Evolutionary conservation across 257 asterid species (phyloP).

Genomic region (Solanum virginianum): DNA sequence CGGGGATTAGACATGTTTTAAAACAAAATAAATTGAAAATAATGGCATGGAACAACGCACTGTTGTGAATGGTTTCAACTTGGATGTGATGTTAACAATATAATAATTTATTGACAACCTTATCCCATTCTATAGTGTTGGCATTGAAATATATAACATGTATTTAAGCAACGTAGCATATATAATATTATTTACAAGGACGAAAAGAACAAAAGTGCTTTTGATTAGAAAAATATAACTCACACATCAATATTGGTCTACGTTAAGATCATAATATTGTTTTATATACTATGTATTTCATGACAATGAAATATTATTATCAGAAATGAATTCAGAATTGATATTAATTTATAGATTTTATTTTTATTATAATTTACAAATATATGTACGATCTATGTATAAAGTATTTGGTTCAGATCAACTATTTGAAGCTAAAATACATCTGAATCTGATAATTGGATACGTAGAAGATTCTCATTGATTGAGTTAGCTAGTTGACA

Average conservation of each 20-base stretch:
- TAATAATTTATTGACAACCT: neutral
- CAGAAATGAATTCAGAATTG: fast-evolving
- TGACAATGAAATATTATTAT: neutral
- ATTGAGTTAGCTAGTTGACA: neutral
- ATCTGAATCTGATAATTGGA: neutral
- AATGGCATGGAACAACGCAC: neutral
- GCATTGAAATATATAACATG: neutral
- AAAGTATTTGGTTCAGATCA: neutral
- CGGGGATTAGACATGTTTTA: neutral
- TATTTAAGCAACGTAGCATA: neutral
- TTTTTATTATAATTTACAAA: neutral
- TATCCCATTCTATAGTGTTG: neutral
- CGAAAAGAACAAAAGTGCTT: neutral
- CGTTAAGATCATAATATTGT: neutral
- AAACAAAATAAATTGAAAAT: neutral
- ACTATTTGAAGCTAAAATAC: neutral
- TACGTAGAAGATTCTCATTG: neutral
- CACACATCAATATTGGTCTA: neutral
- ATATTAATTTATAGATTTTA: neutral
- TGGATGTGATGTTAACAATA: neutral
- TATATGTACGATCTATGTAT: neutral
- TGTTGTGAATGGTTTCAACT: neutral
- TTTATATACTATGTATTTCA: neutral
- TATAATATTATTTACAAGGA: neutral
- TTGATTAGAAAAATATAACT: neutral